These are phyloP conservation scores for Alternaria sp. DNA, from an alignment of 2,329 filamentous ascomycete species.

Conservation along the genomic window DNA sequence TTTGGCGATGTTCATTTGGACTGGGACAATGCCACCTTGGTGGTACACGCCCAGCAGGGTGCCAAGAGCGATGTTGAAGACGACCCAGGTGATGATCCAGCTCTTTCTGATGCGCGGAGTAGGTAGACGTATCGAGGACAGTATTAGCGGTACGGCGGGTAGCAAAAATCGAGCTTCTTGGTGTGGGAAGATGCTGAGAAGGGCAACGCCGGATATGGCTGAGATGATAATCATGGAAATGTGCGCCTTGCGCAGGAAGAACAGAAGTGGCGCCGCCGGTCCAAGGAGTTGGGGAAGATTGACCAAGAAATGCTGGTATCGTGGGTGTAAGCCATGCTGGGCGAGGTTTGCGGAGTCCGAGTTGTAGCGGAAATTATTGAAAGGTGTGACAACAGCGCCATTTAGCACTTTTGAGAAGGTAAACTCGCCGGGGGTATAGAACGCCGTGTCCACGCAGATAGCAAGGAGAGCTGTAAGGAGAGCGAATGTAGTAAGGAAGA, in stretches of 20 bases:
- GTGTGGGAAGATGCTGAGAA: slow-evolving; percentile 78
- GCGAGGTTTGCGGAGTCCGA: slow-evolving; percentile 59
- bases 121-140: slow-evolving; percentile 76
- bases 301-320: slow-evolving; percentile 61
- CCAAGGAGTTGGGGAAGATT: slow-evolving; percentile 64
- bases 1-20: slow-evolving; percentile 76
- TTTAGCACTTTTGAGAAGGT: slow-evolving; percentile 70
- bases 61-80: slow-evolving; percentile 74
- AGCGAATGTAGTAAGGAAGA: slow-evolving; percentile 70
- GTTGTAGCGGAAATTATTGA: slow-evolving; percentile 64
- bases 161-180: slow-evolving; percentile 82
- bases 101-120: slow-evolving; percentile 58
- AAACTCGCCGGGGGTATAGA: slow-evolving; percentile 72
- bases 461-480: slow-evolving; percentile 74
- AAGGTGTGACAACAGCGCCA: slow-evolving; percentile 61
- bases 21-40: slow-evolving; percentile 79
- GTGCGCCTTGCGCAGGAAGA: slow-evolving; percentile 59
- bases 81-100: slow-evolving; percentile 69
- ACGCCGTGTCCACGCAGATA: slow-evolving; percentile 82
- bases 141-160: slow-evolving; percentile 77
- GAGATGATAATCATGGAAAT: slow-evolving; percentile 71
- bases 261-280: slow-evolving; percentile 59
- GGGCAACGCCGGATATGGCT: slow-evolving; percentile 74
- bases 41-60: slow-evolving; percentile 82
- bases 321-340: slow-evolving; percentile 62